Percentiles rank a stretch among this genome's conserved stretches.
These are phyloP conservation scores for Andrographis paniculata DNA, from an alignment of 305 asterid species.

Conservation along the genomic window DNA sequence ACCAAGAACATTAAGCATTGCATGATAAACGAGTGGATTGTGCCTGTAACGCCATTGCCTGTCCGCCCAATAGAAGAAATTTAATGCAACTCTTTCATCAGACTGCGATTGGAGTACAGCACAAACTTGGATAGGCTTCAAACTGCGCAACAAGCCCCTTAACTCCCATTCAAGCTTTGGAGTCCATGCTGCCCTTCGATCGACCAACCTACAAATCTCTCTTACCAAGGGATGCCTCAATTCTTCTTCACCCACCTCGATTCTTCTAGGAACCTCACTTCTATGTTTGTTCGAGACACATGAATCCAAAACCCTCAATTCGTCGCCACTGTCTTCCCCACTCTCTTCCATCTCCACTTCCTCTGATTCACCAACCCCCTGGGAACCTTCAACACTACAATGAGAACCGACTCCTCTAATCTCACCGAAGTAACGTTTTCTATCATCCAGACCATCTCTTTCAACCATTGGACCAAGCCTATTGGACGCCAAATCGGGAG, in stretches of 20 bases:
- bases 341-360: constrained; percentile 27
- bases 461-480: constrained; percentile 15
- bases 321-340: constrained; percentile 31
- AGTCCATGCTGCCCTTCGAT: constrained; percentile 51
- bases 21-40: constrained; percentile 57
- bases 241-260: constrained; percentile 50
- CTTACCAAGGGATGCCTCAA: constrained; percentile 72
- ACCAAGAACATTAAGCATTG: constrained; percentile 66
- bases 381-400: constrained; percentile 24
- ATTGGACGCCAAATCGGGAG: constrained; percentile 8
- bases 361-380: constrained; percentile 34
- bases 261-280: constrained; percentile 26
- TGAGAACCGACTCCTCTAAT: constrained; percentile 21
- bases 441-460: constrained; percentile 18
- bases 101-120: constrained; percentile 63
- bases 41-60: constrained; percentile 89
- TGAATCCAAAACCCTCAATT: constrained; percentile 51
- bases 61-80: constrained; percentile 87
- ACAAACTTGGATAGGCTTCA: constrained; percentile 70
- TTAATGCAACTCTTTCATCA: constrained; percentile 76
- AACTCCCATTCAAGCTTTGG: constrained; percentile 64
- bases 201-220: constrained; percentile 63
- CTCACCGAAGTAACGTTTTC: constrained; percentile 17
- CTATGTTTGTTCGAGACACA: constrained; percentile 24
- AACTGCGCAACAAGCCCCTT: constrained; percentile 55